Conservation (phyloP, 306 rosid genomes). For the Prosopis cineraria region DNA sequence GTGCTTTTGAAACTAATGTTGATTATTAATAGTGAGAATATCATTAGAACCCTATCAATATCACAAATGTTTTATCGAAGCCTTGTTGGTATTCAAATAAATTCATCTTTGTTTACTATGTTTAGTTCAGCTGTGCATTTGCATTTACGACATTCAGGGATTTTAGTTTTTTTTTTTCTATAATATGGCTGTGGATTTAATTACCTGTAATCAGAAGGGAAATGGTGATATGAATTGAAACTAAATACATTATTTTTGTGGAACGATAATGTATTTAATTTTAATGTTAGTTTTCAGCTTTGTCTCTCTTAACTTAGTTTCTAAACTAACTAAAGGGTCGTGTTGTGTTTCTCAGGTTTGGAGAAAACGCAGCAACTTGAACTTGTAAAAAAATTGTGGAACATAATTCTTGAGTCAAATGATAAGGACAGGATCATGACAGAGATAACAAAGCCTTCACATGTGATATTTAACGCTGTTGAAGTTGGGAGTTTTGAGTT, state of each 20-base stretch:
- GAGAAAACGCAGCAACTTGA: neutral
- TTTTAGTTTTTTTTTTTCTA: too few species aligned
- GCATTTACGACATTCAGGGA: too few species aligned
- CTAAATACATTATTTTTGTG: neutral
- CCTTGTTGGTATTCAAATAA: too few species aligned
- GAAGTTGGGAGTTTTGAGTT: neutral
- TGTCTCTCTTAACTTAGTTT: neutral
- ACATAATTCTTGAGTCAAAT: too few species aligned
- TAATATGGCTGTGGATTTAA: too few species aligned
- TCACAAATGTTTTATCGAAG: too few species aligned
- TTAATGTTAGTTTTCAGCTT: neutral
- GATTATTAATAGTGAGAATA: neutral
- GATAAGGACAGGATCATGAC: neutral
- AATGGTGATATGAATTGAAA: neutral
- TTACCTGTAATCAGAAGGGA: neutral
- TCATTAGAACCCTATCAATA: too few species aligned
- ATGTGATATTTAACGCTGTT: neutral
- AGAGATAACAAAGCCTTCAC: neutral
- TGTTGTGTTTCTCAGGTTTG: neutral
- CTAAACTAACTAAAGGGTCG: neutral
- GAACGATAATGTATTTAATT: neutral
- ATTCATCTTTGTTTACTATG: too few species aligned
- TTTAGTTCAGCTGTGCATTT: too few species aligned
- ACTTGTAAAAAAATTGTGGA: constrained; percentile 1
- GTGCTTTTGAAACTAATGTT: neutral